These are phyloP conservation scores for Sphagnum fallax DNA, from an alignment of 228 moss, liverwort and hornwort species.

Conservation along the genomic window DNA sequence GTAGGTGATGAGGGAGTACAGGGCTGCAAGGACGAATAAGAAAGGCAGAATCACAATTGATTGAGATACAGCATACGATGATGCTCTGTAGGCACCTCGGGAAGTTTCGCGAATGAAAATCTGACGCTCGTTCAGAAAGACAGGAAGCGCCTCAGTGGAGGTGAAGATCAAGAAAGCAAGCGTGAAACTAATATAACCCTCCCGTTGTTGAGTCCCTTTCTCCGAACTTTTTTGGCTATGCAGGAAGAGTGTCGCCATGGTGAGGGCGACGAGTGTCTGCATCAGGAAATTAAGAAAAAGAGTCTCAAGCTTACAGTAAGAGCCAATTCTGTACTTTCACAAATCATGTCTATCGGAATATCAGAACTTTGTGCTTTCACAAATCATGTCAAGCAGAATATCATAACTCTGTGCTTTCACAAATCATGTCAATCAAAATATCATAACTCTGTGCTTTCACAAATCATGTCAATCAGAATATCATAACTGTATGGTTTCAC, in stretches of 20 bases:
- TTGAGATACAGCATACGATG: slow-evolving; percentile 53
- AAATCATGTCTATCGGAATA: no score
- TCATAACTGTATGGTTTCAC: no score
- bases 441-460: no score
- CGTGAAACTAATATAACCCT: slow-evolving; percentile 62
- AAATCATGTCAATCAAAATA: no score
- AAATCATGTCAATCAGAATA: no score
- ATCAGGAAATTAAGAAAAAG: background rate
- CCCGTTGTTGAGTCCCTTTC: slow-evolving; percentile 46
- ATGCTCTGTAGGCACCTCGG: slow-evolving; percentile 64
- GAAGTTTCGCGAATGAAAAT: slow-evolving; percentile 73
- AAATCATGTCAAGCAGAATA: no score
- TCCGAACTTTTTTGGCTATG: slow-evolving; percentile 26
- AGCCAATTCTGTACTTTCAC: no score
- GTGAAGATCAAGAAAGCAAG: slow-evolving; percentile 67
- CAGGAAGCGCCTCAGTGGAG: slow-evolving; percentile 55
- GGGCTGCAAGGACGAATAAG: slow-evolving; percentile 33
- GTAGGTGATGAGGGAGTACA: slow-evolving; percentile 59
- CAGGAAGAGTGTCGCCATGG: slow-evolving; percentile 52
- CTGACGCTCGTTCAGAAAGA: slow-evolving; percentile 57
- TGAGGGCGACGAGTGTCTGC: slow-evolving; percentile 30
- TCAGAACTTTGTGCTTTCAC: no score
- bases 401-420: no score
- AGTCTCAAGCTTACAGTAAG: no score
- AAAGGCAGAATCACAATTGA: slow-evolving; percentile 59